These are phyloP conservation scores for Myrica gale DNA, from an alignment of 306 rosid species.

Conservation along the genomic window DNA sequence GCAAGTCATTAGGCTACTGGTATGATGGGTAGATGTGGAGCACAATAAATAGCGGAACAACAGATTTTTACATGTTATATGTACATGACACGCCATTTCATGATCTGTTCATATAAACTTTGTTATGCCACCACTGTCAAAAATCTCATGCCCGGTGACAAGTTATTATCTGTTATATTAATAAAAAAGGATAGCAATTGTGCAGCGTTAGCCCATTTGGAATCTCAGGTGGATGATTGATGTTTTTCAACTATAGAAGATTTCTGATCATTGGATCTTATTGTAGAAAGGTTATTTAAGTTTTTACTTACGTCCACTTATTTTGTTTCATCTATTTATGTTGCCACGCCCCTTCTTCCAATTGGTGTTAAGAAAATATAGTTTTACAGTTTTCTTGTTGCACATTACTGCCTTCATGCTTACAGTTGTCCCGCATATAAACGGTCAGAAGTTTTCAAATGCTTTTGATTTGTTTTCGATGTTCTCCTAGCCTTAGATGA, in stretches of 20 bases:
- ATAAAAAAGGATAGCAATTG: background rate
- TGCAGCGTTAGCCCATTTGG: background rate
- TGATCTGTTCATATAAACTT: background rate
- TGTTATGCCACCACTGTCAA: background rate
- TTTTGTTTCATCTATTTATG: background rate
- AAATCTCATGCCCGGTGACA: background rate
- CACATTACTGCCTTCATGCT: background rate
- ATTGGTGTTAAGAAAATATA: background rate
- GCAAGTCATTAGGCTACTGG: background rate
- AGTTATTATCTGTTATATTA: background rate
- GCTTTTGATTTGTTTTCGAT: background rate
- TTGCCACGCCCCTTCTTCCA: background rate
- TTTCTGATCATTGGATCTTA: background rate
- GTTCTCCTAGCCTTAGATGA: background rate
- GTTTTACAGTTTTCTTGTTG: background rate
- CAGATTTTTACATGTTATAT: background rate
- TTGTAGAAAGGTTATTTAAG: background rate
- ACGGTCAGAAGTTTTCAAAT: background rate
- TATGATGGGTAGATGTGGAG: background rate
- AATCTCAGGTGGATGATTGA: background rate
- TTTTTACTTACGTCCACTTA: background rate
- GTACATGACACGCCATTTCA: background rate
- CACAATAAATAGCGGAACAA: background rate
- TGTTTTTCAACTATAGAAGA: background rate
- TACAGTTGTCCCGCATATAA: background rate